phyloP scores from a whole-genome alignment of 2,329 filamentous ascomycete genomes.

The Cadophora sp. region DNA sequence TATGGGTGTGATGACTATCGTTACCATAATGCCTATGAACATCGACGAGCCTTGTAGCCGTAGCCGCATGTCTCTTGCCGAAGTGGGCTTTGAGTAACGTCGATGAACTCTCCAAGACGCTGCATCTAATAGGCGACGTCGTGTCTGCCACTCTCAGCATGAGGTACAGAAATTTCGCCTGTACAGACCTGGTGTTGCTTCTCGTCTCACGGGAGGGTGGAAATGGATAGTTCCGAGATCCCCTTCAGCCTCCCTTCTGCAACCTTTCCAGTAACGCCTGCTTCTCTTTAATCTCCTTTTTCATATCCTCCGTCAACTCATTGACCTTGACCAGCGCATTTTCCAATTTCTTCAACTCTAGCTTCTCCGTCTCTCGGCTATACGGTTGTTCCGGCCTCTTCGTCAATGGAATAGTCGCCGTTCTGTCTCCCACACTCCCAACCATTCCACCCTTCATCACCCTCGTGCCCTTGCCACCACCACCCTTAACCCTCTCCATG shows the following conservation, averaged over 20 bases:
- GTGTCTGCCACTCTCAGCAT: not conserved
- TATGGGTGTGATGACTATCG: no score
- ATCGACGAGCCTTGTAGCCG: no score
- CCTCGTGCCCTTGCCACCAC: constrained; percentile 64
- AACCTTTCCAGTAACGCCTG: constrained; percentile 26
- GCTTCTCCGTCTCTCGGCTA: constrained; percentile 71
- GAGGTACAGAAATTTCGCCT: not conserved
- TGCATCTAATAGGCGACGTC: not conserved
- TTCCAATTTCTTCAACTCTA: constrained; percentile 65
- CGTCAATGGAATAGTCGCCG: constrained; percentile 75
- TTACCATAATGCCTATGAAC: no score
- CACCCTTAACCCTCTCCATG: constrained; percentile 57
- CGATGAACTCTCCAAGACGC: not conserved
- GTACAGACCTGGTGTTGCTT: not conserved
- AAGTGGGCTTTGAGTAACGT: no score
- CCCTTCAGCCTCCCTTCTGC: constrained; percentile 11
- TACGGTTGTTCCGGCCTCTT: constrained; percentile 75
- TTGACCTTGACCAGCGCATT: constrained; percentile 70
- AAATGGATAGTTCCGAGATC: not conserved
- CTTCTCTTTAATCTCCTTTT: constrained; percentile 38
- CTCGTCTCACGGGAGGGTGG: not conserved
- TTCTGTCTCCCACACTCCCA: constrained; percentile 62
- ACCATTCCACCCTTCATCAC: constrained; percentile 49
- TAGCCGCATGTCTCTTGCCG: not conserved
- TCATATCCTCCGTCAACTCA: constrained; percentile 46